These are phyloP conservation scores for Hevea brasiliensis DNA, from an alignment of 345 rosid genomes.

Conservation along the genomic window DNA sequence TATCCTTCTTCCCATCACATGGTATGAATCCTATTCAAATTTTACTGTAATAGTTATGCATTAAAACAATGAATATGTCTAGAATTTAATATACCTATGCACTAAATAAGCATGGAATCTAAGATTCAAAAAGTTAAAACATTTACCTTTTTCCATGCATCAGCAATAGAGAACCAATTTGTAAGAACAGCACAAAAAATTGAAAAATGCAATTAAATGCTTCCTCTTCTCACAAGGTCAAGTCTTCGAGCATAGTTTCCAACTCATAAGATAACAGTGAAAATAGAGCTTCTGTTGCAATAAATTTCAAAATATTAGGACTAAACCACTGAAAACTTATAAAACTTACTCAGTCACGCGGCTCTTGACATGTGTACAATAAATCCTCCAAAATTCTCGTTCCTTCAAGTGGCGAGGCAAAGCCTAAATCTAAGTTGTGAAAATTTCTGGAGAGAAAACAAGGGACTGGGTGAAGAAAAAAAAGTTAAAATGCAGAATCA, in stretches of 20 bases:
- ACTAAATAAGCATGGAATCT: neutral
- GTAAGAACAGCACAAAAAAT: neutral
- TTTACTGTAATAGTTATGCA: neutral
- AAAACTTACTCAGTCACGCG: slow-evolving; percentile 61
- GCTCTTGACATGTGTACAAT: slow-evolving; percentile 67
- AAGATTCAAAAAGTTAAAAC: neutral
- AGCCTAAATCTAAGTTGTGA: slow-evolving; percentile 72
- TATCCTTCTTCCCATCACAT: neutral
- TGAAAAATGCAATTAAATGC: neutral
- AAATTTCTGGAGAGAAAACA: slow-evolving; percentile 54
- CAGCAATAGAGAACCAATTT: neutral
- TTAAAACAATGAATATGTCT: neutral
- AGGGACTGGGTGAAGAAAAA: neutral
- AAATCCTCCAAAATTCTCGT: slow-evolving; percentile 76
- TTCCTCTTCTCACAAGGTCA: neutral
- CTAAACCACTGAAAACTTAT: neutral
- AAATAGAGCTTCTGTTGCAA: neutral
- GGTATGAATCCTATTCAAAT: neutral
- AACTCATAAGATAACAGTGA: neutral
- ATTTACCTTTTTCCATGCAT: neutral
- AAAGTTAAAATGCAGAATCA: slow-evolving; percentile 3
- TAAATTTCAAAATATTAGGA: neutral
- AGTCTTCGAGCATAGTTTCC: no score
- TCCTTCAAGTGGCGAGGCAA: slow-evolving; percentile 78
- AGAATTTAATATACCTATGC: neutral